phyloP scores from a whole-genome alignment of 1,139 yeast species.

The Schizosaccharomyces versatilis region DNA sequence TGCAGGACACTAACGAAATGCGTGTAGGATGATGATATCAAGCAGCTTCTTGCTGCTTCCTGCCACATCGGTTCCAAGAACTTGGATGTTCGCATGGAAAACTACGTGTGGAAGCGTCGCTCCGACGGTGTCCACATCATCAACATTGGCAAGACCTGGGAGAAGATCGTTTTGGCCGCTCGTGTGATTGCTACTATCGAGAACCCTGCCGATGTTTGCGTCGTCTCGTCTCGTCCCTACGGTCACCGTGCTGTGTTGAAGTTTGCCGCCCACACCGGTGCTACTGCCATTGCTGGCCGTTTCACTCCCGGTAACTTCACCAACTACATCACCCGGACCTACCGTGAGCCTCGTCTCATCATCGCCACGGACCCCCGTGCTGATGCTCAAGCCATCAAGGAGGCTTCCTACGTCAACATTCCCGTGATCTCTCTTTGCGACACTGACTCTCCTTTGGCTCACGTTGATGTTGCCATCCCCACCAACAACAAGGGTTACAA shows the following conservation, averaged over 20 bases:
- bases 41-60: constrained; percentile 98
- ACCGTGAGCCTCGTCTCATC: constrained; percentile 99
- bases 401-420: constrained; percentile 98
- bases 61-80: constrained; percentile 99
- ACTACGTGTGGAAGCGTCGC: constrained; percentile 97
- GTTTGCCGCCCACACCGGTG: constrained; percentile 99
- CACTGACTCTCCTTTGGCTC: constrained; percentile 97
- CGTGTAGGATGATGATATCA: constrained; percentile 23
- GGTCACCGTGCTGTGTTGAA: constrained; percentile 99
- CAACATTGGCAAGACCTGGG: constrained; percentile 87
- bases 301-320: constrained; percentile 99
- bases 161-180: constrained; percentile 98
- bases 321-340: constrained; percentile 98
- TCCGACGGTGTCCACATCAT: constrained; percentile 98
- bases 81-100: constrained; percentile 98
- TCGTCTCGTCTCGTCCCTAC: constrained; percentile 96
- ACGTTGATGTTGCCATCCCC: constrained; percentile 98
- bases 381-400: constrained; percentile 98
- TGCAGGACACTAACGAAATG: background rate
- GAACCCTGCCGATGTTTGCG: constrained; percentile 95
- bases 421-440: constrained; percentile 98
- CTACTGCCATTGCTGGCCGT: constrained; percentile 99
- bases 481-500: constrained; percentile 99
- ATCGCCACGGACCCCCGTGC: constrained; percentile 99
- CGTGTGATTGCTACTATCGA: constrained; percentile 99